phyloP scores from a whole-genome alignment of 345 rosid genomes.

The Isatis tinctoria region DNA sequence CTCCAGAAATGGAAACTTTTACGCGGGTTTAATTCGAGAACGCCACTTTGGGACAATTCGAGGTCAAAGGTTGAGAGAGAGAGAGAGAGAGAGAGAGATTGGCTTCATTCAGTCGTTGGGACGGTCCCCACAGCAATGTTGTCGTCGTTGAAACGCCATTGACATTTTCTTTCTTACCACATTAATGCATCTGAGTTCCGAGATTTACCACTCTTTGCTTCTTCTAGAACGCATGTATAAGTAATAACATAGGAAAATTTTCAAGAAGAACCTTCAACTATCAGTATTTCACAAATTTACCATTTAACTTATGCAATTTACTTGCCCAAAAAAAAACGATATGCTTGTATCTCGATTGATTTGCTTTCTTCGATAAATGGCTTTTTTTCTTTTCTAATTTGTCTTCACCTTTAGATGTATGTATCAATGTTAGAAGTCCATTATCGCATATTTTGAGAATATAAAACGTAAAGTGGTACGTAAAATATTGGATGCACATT shows the following conservation, averaged over 20 bases:
- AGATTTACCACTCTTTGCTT: neutral
- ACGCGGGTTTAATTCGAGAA: neutral
- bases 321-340: neutral
- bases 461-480: neutral
- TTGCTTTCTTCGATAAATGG: neutral
- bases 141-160: conserved; percentile 29
- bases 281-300: neutral
- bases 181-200: conserved; percentile 1
- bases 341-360: too few species aligned
- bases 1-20: conserved; percentile 12
- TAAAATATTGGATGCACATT: neutral
- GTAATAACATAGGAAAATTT: neutral
- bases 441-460: neutral
- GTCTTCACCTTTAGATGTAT: neutral
- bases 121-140: neutral
- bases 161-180: conserved; percentile 13
- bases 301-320: neutral
- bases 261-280: neutral
- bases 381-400: too few species aligned
- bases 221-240: neutral
- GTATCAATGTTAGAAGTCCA: neutral
- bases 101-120: conserved; percentile 11
- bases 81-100: neutral
- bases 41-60: neutral
- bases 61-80: neutral